Evolutionary conservation across 2,329 filamentous ascomycete species (phyloP).

Genomic region (Stemphylium vesicarium): DNA sequence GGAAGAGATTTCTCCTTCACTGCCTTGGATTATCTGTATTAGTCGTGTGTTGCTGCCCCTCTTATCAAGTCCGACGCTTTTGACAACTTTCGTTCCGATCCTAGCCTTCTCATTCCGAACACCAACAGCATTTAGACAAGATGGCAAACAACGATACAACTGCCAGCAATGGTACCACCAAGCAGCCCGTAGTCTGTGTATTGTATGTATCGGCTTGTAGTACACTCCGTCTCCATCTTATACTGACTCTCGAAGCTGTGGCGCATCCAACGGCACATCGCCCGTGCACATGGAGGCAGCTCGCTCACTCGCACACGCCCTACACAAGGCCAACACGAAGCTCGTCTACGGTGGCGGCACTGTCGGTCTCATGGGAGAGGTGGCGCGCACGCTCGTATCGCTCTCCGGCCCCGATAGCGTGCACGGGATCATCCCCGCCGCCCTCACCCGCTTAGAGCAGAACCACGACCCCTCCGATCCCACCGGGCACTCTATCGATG

Average conservation of each 20-base stretch:
- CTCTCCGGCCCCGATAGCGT: conserved; percentile 81
- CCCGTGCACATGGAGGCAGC: conserved; percentile 80
- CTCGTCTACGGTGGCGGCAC: conserved; percentile 97
- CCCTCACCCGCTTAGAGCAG: conserved; percentile 80
- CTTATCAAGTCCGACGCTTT: conserved; percentile 4
- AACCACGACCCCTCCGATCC: conserved; percentile 58
- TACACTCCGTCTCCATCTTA: not conserved
- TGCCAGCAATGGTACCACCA: conserved; percentile 19
- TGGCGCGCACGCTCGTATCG: conserved; percentile 83
- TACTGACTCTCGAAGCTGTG: conserved; percentile 67
- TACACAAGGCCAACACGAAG: conserved; percentile 78
- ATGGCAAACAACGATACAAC: conserved; percentile 31
- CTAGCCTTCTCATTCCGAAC: conserved; percentile 15
- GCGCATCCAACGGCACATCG: conserved; percentile 74
- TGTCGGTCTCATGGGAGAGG: conserved; percentile 91
- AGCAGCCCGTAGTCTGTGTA: conserved; percentile 78
- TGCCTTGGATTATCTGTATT: not conserved
- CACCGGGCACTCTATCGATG: conserved; percentile 60
- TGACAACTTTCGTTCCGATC: conserved; percentile 16
- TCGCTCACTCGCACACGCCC: conserved; percentile 71
- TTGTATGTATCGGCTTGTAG: conserved; percentile 62
- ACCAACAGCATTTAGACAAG: conserved; percentile 1
- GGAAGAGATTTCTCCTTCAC: not conserved
- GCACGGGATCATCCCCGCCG: conserved; percentile 91
- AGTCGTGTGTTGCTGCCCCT: conserved; percentile 6